Conservation (phyloP, 2,329 filamentous ascomycete genomes). For the Salinomyces thailandicus region DNA sequence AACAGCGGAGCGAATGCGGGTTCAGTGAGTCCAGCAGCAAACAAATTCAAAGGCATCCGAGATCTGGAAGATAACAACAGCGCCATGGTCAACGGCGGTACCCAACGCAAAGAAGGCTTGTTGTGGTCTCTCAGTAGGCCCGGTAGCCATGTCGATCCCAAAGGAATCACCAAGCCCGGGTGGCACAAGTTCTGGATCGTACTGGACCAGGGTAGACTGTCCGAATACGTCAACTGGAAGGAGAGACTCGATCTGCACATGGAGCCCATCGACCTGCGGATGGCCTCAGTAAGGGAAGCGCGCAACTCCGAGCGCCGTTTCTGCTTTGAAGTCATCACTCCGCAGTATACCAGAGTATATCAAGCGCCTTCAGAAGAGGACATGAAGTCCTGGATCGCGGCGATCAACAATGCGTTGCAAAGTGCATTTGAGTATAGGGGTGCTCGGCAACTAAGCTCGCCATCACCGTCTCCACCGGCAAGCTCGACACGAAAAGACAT, state of each 20-base stretch:
- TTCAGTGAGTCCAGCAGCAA: constrained; percentile 26
- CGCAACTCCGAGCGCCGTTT: constrained; percentile 89
- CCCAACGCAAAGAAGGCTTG: constrained; percentile 83
- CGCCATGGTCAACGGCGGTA: constrained; percentile 46
- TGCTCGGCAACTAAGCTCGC: constrained; percentile 33
- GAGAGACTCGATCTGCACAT: constrained; percentile 93
- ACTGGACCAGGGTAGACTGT: constrained; percentile 88
- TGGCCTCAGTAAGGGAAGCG: constrained; percentile 93
- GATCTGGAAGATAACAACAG: constrained; percentile 66
- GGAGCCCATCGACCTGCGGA: constrained; percentile 92
- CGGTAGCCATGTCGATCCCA: constrained; percentile 88
- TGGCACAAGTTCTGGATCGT: constrained; percentile 99
- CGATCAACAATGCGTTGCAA: constrained; percentile 95
- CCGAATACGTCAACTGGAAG: constrained; percentile 99
- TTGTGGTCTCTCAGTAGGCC: constrained; percentile 90
- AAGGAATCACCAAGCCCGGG: constrained; percentile 88
- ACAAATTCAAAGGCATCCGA: constrained; percentile 77
- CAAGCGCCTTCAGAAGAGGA: constrained; percentile 97
- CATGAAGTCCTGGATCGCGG: constrained; percentile 91
- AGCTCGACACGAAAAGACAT: constrained; percentile 58
- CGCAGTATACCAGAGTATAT: constrained; percentile 89
- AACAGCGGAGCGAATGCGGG: constrained; percentile 6
- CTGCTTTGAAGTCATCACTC: constrained; percentile 97
- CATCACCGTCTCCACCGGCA: constrained; percentile 35
- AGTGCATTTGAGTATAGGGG: constrained; percentile 75